A percentile compares a stretch with the other conserved stretches of the same genome.
Evolutionary conservation across 225 moss, liverwort and hornwort species (phyloP).

Genomic region (Sphagnum contortum): DNA sequence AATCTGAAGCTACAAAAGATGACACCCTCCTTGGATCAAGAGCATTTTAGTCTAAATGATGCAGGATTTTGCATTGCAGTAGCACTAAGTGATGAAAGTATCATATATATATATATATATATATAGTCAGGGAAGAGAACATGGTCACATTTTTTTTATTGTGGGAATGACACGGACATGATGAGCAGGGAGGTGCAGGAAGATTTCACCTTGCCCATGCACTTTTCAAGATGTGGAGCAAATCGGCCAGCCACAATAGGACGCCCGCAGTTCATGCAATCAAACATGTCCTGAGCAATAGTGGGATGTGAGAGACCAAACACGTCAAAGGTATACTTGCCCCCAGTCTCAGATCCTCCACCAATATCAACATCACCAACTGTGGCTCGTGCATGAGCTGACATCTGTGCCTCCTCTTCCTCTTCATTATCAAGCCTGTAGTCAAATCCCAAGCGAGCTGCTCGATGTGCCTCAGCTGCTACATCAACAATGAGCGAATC

Average conservation of each 20-base stretch:
- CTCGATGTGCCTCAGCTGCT: constrained; percentile 67
- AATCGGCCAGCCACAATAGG: constrained; percentile 92
- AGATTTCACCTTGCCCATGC: constrained; percentile 80
- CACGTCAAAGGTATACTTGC: constrained; percentile 82
- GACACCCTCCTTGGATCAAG: too few relatives aligned
- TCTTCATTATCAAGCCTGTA: constrained; percentile 68
- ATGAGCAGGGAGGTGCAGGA: neutral
- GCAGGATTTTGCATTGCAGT: too few relatives aligned
- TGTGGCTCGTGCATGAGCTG: constrained; percentile 49
- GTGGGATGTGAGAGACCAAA: constrained; percentile 86
- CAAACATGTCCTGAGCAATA: constrained; percentile 80
- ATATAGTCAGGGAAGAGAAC: too few relatives aligned
- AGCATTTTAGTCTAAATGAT: too few relatives aligned
- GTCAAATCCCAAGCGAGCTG: constrained; percentile 56
- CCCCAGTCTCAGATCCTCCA: constrained; percentile 52
- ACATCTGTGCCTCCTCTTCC: constrained; percentile 60
- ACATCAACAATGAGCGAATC: constrained; percentile 67
- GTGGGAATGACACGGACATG: too few relatives aligned
- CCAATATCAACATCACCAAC: constrained; percentile 44
- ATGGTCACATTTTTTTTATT: too few relatives aligned
- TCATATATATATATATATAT: too few relatives aligned
- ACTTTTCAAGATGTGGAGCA: constrained; percentile 93
- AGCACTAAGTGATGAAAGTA: too few relatives aligned
- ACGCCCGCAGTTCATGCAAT: constrained; percentile 91
- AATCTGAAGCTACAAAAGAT: too few relatives aligned